Percentiles rank a stretch among this genome's conserved stretches.
These are phyloP conservation scores for Cladophialophora psammophila DNA, from an alignment of 2,329 filamentous ascomycete species.

Conservation along the genomic window DNA sequence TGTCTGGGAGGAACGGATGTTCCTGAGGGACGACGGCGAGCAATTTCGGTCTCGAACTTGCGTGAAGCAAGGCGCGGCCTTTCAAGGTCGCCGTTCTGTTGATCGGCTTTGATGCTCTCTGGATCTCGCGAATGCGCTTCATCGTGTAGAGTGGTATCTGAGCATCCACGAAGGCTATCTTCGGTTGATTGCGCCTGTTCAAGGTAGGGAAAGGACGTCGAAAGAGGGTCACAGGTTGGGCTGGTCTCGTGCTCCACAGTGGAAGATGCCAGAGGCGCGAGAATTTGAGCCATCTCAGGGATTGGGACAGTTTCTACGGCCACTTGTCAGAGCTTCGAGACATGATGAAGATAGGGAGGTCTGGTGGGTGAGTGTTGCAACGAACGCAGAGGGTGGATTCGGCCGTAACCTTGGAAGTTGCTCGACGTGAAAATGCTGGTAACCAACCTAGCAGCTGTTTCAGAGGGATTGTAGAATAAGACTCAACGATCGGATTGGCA, in stretches of 20 bases:
- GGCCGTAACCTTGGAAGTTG: neutral
- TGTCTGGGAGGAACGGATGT: constrained; percentile 15
- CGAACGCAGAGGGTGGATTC: neutral
- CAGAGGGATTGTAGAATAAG: neutral
- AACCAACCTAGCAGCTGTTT: neutral
- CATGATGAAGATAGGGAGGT: neutral
- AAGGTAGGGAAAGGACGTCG: constrained; percentile 27
- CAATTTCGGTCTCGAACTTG: constrained; percentile 33
- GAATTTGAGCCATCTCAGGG: constrained; percentile 28
- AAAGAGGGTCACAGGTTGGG: constrained; percentile 25
- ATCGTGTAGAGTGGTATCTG: constrained; percentile 23
- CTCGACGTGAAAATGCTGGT: neutral
- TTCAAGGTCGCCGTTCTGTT: constrained; percentile 10
- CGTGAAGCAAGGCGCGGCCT: constrained; percentile 20
- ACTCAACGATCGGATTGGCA: neutral
- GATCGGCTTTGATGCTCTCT: neutral
- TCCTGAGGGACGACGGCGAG: constrained; percentile 21
- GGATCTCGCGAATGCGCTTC: neutral
- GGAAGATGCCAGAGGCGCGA: constrained; percentile 26
- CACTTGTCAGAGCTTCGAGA: neutral
- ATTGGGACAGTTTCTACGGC: neutral
- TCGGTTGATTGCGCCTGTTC: neutral
- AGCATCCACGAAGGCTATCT: constrained; percentile 3
- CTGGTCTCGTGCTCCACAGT: constrained; percentile 23
- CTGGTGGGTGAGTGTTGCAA: neutral